phyloP scores from a whole-genome alignment of 352 stramenopile genomes.

The Phytophthora vignae region DNA sequence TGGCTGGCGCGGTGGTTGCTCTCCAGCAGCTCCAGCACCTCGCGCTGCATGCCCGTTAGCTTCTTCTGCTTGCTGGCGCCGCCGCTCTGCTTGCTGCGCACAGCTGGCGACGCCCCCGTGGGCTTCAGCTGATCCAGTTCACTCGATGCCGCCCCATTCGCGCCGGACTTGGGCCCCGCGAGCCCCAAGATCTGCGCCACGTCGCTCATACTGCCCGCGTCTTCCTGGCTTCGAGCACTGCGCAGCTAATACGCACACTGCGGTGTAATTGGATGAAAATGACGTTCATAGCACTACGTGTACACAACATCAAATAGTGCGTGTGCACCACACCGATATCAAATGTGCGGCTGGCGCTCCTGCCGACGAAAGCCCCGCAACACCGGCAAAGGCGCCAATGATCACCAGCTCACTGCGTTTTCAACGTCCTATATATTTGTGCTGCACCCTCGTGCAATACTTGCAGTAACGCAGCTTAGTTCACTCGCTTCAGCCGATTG shows the following conservation, averaged over 20 bases:
- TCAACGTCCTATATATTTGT: too few relatives aligned
- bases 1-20: slow-evolving; percentile 68
- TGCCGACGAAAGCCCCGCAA: too few relatives aligned
- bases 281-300: background rate
- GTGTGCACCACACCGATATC: too few relatives aligned
- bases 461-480: too few relatives aligned
- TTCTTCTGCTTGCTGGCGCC: slow-evolving; percentile 52
- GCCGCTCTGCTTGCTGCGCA: slow-evolving; percentile 29
- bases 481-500: too few relatives aligned
- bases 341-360: too few relatives aligned
- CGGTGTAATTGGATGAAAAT: slow-evolving; percentile 10
- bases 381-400: too few relatives aligned
- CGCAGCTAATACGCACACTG: background rate
- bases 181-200: slow-evolving; percentile 78
- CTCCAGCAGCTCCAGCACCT: slow-evolving; percentile 73
- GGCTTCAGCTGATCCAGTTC: slow-evolving; percentile 71
- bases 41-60: slow-evolving; percentile 70
- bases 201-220: slow-evolving; percentile 56
- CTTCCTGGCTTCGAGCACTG: background rate
- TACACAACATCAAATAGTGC: too few relatives aligned
- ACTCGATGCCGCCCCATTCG: slow-evolving; percentile 30
- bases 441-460: too few relatives aligned
- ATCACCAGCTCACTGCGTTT: too few relatives aligned
- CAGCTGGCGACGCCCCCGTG: slow-evolving; percentile 30
- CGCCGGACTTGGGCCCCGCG: slow-evolving; percentile 28